Conservation (phyloP, 2,329 filamentous ascomycete genomes). For the Fusarium mundagurra region DNA sequence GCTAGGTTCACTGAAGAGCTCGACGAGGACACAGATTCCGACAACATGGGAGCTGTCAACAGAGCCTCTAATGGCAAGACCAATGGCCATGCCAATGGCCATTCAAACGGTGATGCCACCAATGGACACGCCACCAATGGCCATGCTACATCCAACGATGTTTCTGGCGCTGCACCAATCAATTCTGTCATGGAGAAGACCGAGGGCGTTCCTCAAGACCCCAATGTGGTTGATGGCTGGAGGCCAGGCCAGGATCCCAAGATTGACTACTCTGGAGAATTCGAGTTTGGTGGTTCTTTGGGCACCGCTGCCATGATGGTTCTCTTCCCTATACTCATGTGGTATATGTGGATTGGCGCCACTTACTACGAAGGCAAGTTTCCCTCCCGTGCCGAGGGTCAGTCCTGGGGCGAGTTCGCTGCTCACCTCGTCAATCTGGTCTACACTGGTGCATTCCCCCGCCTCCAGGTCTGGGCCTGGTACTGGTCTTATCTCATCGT, state of each 20-base stretch:
- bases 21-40: conserved; percentile 53
- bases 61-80: conserved; percentile 36
- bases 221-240: conserved; percentile 63
- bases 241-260: conserved; percentile 68
- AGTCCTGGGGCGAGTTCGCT: conserved; percentile 77
- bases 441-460: conserved; percentile 87
- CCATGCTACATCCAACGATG: conserved; percentile 20
- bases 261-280: conserved; percentile 69
- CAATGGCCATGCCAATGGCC: conserved; percentile 37
- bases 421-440: conserved; percentile 76
- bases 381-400: conserved; percentile 71
- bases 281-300: conserved; percentile 89
- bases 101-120: conserved; percentile 36
- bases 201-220: conserved; percentile 30
- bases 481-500: conserved; percentile 95
- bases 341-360: conserved; percentile 98
- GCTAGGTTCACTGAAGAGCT: conserved; percentile 62
- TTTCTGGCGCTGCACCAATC: conserved; percentile 13
- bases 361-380: conserved; percentile 90
- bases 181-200: conserved; percentile 30
- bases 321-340: conserved; percentile 94
- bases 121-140: conserved; percentile 46
- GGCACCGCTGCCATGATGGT: conserved; percentile 89
- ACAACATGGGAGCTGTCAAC: conserved; percentile 44
- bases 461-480: conserved; percentile 84